phyloP scores from a whole-genome alignment of 345 rosid species.

The Sonneratia caseolaris region DNA sequence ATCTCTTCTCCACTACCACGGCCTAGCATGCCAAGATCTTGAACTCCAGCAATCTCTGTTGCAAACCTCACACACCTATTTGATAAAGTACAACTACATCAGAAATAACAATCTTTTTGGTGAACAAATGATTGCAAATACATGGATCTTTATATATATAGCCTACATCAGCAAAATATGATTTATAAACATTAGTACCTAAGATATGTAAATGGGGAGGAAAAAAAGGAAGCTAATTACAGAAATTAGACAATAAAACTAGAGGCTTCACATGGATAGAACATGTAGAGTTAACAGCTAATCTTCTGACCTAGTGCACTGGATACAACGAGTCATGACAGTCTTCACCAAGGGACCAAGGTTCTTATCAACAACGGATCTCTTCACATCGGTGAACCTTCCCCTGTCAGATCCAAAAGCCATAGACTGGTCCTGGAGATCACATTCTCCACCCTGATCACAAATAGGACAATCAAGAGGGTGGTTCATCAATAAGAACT shows the following conservation, averaged over 20 bases:
- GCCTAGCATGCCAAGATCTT: conserved; percentile 98
- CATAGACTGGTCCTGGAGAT: conserved; percentile 99
- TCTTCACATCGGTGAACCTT: conserved; percentile 90
- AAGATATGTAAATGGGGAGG: neutral
- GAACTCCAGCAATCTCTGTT: conserved; percentile 90
- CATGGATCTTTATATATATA: neutral
- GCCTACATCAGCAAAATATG: neutral
- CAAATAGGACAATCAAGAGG: conserved; percentile 97
- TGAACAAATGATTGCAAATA: neutral
- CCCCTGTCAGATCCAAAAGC: conserved; percentile 99
- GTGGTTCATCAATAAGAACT: conserved; percentile 91
- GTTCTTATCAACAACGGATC: conserved; percentile 96
- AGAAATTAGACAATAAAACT: neutral
- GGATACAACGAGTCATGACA: conserved; percentile 98
- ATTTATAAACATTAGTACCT: neutral
- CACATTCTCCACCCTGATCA: conserved; percentile 99
- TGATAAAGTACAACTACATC: conserved; percentile 1
- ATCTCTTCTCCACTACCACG: conserved; percentile 99
- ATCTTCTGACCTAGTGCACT: conserved; percentile 74
- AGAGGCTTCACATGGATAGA: neutral
- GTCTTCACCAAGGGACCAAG: conserved; percentile 99
- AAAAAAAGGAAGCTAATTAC: neutral
- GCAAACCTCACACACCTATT: conserved; percentile 97
- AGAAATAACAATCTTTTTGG: conserved; percentile 1
- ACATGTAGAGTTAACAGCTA: neutral